Evolutionary conservation across 2,329 filamentous ascomycete species (phyloP), one percentile per base, ranked within the genome.

Genomic region (Lasiodiplodia hormozganensis): DNA sequence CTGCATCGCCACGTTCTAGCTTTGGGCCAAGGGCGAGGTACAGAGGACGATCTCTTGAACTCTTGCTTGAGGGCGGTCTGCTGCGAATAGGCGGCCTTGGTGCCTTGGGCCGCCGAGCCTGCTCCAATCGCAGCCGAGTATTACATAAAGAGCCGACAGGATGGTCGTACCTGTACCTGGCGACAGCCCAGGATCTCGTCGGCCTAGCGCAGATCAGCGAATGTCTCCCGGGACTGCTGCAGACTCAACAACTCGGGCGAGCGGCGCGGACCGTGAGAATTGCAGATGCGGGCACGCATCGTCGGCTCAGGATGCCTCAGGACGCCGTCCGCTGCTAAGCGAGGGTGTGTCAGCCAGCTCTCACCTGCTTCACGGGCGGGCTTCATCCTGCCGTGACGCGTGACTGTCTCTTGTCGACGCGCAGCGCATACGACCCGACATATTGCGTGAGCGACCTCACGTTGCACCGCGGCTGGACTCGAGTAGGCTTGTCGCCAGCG

Each of bases 1-100:
- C 28, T 64, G 60, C 60, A 64, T 64, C 28, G 60, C 47, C 60
- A 38, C 60, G 31, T 64, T 51, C 60, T 52, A 28, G 38, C 28
- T 52, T 52, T 23, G 28, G 43, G 60, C 60, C 38, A 64, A 52
- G n/a, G 25, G 36, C 36, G 11, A 52, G 47, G 60, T 64, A 36
- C 21, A 38, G 43, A 36, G 40, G 36, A 51, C 43, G 36, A 23
- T 25, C n/a, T 51, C 18, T 51, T 12, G 12, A 14, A 51, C 8
- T 34, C 49, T 49, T n/a, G 34, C 31, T 4, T 25, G 40, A 25
- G 49, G 28, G 18, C 14, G 49, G 4, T 62, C 25, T 16, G 58
- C 18, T 10, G 38, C 14, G 4, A 36, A 18, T 36, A 31, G 23
- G 56, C 43, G 25, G 31, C n/a, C 11, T 58, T 28, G 14, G 11